Percentiles rank a stretch among this genome's conserved stretches.
Evolutionary conservation across 2,329 filamentous ascomycete species (phyloP).

Genomic region (Coniochaeta sp.): DNA sequence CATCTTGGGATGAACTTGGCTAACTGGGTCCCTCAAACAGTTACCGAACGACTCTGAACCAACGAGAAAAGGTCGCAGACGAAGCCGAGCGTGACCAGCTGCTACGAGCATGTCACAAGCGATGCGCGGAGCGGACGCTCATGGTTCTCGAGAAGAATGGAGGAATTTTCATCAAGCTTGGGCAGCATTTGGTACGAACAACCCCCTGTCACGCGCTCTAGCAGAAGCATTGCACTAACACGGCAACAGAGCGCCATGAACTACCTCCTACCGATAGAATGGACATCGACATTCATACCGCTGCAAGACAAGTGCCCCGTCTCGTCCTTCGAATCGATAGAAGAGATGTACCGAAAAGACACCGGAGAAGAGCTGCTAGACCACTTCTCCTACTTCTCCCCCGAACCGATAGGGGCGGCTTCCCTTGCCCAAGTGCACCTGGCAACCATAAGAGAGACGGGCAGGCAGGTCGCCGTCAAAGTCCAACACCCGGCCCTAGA

Average conservation of each 20-base stretch:
- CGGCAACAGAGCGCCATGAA: slow-evolving; percentile 75
- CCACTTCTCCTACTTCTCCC: slow-evolving; percentile 79
- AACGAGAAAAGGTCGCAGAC: slow-evolving; percentile 54
- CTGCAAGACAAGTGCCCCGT: slow-evolving; percentile 94
- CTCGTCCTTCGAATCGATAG: slow-evolving; percentile 79
- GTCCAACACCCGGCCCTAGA: slow-evolving; percentile 87
- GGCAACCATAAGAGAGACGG: slow-evolving; percentile 73
- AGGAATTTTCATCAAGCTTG: slow-evolving; percentile 96
- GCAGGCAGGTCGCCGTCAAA: slow-evolving; percentile 89
- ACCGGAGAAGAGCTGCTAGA: slow-evolving; percentile 73
- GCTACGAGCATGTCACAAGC: slow-evolving; percentile 79
- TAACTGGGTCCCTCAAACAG: slow-evolving; percentile 36
- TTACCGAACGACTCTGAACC: slow-evolving; percentile 79
- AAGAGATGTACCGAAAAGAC: slow-evolving; percentile 78
- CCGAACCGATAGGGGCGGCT: slow-evolving; percentile 79
- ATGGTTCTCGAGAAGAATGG: slow-evolving; percentile 90
- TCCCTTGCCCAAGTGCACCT: slow-evolving; percentile 92
- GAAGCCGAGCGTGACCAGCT: slow-evolving; percentile 58
- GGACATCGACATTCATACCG: slow-evolving; percentile 93
- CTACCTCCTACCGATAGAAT: slow-evolving; percentile 83
- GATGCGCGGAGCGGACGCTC: slow-evolving; percentile 84
- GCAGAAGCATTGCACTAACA: slow-evolving; percentile 14
- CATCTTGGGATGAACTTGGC: neutral
- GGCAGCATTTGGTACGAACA: slow-evolving; percentile 70
- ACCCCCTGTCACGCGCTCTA: neutral